Conservation (phyloP, 2,329 filamentous ascomycete species). For the Cladophialophora chaetospira region DNA sequence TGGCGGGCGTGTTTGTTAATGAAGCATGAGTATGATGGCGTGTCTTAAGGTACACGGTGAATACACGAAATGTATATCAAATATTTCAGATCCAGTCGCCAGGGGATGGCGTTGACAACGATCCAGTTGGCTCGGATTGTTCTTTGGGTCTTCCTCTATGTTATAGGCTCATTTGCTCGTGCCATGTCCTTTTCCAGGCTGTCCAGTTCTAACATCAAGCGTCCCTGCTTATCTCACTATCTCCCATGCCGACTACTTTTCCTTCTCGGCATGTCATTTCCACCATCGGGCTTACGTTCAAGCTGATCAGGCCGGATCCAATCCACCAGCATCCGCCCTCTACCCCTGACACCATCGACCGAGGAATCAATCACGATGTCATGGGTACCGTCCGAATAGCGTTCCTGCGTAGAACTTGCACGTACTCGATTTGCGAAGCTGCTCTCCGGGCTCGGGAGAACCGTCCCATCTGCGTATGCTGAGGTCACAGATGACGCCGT, state of each 20-base stretch:
- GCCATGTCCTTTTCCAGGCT: no score
- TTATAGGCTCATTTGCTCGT: no score
- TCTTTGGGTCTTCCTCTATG: no score
- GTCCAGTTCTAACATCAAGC: no score
- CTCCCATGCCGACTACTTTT: slow-evolving; percentile 1
- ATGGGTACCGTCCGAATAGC: slow-evolving; percentile 23
- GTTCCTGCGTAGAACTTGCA: slow-evolving; percentile 8
- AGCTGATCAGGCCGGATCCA: slow-evolving; percentile 23
- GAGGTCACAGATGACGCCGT: slow-evolving; percentile 8
- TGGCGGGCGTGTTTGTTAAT: slow-evolving; percentile 85
- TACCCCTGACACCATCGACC: slow-evolving; percentile 15
- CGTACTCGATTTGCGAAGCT: not conserved
- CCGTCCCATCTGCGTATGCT: not conserved
- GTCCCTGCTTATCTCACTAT: no score
- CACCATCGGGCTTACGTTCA: not conserved
- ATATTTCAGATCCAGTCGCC: no score
- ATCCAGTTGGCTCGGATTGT: no score
- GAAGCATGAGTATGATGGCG: not conserved
- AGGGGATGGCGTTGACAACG: no score
- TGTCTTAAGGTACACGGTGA: no score
- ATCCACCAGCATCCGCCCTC: slow-evolving; percentile 27
- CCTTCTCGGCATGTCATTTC: not conserved
- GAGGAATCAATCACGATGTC: slow-evolving; percentile 11
- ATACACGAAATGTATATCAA: no score
- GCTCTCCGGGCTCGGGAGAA: slow-evolving; percentile 3